Evolutionary conservation across 768 basidiomycete species (phyloP).

Genomic region (Thelephora ganbajun): DNA sequence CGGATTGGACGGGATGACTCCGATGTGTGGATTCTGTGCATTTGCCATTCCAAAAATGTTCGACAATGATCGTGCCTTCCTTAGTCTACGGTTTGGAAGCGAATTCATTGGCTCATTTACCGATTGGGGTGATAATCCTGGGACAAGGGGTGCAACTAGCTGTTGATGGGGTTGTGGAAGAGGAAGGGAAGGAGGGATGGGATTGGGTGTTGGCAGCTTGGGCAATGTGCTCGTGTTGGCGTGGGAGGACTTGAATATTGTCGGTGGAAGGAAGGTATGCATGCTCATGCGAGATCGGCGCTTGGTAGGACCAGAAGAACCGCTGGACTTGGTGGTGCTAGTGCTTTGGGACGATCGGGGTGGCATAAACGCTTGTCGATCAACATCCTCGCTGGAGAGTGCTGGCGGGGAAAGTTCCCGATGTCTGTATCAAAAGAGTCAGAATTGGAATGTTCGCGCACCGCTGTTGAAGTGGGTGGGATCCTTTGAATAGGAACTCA

Average conservation of each 20-base stretch:
- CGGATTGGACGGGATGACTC: not conserved
- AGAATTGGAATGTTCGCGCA: not conserved
- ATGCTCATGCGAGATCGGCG: slow-evolving; percentile 59
- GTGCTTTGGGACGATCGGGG: not conserved
- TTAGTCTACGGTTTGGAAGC: slow-evolving; percentile 36
- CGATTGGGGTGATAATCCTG: too few relatives aligned
- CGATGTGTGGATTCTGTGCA: not conserved
- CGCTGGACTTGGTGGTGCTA: not conserved
- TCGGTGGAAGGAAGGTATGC: slow-evolving; percentile 36
- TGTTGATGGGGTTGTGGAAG: too few relatives aligned
- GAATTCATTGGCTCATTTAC: slow-evolving; percentile 15
- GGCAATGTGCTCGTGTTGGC: too few relatives aligned
- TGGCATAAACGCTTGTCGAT: slow-evolving; percentile 20
- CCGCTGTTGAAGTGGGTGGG: not conserved
- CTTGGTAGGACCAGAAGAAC: slow-evolving; percentile 16
- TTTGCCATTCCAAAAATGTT: slow-evolving; percentile 24
- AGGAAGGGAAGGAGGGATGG: too few relatives aligned
- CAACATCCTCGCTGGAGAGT: slow-evolving; percentile 33
- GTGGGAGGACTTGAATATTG: slow-evolving; percentile 29
- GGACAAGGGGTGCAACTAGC: too few relatives aligned
- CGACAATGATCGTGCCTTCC: slow-evolving; percentile 67
- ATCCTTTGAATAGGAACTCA: slow-evolving; percentile 21
- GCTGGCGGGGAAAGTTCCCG: slow-evolving; percentile 51
- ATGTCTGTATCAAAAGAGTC: slow-evolving; percentile 23
- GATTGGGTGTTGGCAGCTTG: too few relatives aligned